Evolutionary conservation across 306 rosid genomes (phyloP).

Genomic region (Citrullus mucosospermus): DNA sequence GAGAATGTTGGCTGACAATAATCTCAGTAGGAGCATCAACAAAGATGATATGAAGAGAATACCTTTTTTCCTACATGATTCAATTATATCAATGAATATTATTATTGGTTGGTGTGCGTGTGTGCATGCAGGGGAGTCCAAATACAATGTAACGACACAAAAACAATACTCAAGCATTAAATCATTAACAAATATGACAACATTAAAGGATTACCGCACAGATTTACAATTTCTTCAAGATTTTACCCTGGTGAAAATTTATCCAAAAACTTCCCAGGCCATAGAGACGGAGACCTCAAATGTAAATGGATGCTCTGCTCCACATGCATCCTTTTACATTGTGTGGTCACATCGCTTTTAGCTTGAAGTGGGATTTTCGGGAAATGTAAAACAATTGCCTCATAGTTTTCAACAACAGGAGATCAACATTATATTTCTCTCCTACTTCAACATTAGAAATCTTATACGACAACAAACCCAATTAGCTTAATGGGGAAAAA

Average conservation of each 20-base stretch:
- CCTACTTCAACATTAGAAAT: not conserved
- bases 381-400: not conserved
- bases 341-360: not conserved
- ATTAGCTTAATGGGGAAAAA: not conserved
- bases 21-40: not conserved
- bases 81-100: not conserved
- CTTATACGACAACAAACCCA: not conserved
- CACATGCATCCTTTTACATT: not conserved
- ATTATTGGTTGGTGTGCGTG: not conserved
- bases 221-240: not conserved
- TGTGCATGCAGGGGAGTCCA: not conserved
- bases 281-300: not conserved
- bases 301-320: not conserved
- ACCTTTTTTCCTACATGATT: not conserved
- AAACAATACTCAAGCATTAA: not conserved
- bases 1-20: not conserved
- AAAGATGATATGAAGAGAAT: not conserved
- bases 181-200: not conserved
- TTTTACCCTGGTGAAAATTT: not conserved
- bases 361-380: not conserved
- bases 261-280: not conserved
- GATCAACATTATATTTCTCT: not conserved
- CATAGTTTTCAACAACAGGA: not conserved
- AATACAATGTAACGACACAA: not conserved
- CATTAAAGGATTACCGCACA: not conserved